phyloP scores from a whole-genome alignment of 2,329 filamentous ascomycete genomes.

The Colletotrichum echinochloae region DNA sequence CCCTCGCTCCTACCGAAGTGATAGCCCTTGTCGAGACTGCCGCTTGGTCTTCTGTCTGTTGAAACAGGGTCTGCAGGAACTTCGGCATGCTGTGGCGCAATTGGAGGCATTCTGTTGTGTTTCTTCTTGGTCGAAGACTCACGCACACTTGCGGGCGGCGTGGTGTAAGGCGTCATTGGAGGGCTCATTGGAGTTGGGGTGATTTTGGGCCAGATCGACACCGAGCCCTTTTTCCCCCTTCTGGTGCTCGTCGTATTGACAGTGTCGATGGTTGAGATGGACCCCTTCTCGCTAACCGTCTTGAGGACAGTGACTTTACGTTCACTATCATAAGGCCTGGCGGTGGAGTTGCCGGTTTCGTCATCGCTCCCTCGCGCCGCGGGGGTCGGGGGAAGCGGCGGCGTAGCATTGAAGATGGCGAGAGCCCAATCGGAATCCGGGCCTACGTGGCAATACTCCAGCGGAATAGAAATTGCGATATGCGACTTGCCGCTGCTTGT shows the following conservation, averaged over 20 bases:
- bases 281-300: constrained; percentile 53
- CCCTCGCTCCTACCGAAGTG: not conserved
- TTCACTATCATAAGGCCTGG: constrained; percentile 40
- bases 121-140: constrained; percentile 17
- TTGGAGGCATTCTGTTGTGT: constrained; percentile 12
- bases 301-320: constrained; percentile 49
- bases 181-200: constrained; percentile 33
- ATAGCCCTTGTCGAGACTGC: constrained; percentile 20
- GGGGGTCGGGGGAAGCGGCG: constrained; percentile 43
- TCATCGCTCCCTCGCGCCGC: constrained; percentile 17
- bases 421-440: constrained; percentile 41
- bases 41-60: constrained; percentile 21
- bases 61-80: constrained; percentile 29
- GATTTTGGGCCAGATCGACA: constrained; percentile 40
- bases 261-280: constrained; percentile 40
- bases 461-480: constrained; percentile 71
- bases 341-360: constrained; percentile 25
- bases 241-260: constrained; percentile 24
- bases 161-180: constrained; percentile 37
- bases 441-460: constrained; percentile 61
- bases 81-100: constrained; percentile 34
- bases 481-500: constrained; percentile 67
- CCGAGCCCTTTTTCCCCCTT: constrained; percentile 27
- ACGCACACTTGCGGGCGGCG: constrained; percentile 33
- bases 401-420: constrained; percentile 41